Conservation (phyloP, 306 rosid species). For the Castanopsis chinensis region DNA sequence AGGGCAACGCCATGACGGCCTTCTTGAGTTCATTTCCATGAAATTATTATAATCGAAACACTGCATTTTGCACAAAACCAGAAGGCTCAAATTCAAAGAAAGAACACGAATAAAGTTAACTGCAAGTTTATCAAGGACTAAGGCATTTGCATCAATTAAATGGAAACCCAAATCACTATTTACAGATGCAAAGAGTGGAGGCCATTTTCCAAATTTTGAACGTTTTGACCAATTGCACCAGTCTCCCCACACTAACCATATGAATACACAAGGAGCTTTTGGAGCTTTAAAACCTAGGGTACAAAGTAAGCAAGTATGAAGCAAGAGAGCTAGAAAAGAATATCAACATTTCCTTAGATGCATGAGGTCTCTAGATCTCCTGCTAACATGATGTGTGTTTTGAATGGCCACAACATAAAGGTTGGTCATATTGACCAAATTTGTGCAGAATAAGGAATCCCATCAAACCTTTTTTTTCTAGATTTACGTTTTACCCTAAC, state of each 20-base stretch:
- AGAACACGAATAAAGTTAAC: not conserved
- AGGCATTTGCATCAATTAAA: not conserved
- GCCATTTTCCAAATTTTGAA: not conserved
- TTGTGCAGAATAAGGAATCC: too few relatives aligned
- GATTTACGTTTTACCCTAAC: too few relatives aligned
- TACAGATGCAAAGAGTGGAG: not conserved
- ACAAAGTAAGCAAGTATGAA: not conserved
- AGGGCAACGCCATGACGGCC: not conserved
- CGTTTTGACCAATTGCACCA: not conserved
- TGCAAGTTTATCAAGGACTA: not conserved
- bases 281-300: not conserved
- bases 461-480: too few relatives aligned
- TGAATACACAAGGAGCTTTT: not conserved
- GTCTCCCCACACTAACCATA: not conserved
- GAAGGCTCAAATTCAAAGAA: not conserved
- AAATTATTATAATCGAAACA: constrained; percentile 1
- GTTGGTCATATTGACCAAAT: too few relatives aligned
- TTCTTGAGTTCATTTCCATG: not conserved
- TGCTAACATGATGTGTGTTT: not conserved
- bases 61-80: not conserved
- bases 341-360: not conserved
- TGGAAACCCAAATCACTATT: not conserved
- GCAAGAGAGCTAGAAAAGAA: not conserved
- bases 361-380: not conserved
- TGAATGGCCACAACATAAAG: too few relatives aligned